Percentiles rank a stretch among this genome's conserved stretches.
phyloP scores from a whole-genome alignment of 2,329 filamentous ascomycete species.

The Verticillium isaacii region DNA sequence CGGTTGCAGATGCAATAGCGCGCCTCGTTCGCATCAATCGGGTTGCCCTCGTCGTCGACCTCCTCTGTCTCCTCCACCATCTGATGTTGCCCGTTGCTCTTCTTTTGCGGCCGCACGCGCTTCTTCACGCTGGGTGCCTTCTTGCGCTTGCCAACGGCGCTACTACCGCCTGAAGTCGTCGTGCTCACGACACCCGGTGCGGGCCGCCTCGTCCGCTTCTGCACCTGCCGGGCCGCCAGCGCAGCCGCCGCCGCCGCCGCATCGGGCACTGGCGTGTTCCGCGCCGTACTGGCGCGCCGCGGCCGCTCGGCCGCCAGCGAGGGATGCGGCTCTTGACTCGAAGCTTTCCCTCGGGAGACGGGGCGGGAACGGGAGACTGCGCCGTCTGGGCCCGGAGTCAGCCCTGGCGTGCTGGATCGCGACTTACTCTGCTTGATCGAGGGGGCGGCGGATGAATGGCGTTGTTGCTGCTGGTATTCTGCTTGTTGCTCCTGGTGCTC shows the following conservation, averaged over 20 bases:
- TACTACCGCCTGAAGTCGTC: slow-evolving; percentile 55
- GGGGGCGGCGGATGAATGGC: slow-evolving; percentile 16
- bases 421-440: slow-evolving; percentile 24
- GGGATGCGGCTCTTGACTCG: slow-evolving; percentile 44
- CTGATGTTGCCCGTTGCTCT: slow-evolving; percentile 35
- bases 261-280: slow-evolving; percentile 53
- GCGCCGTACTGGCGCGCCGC: slow-evolving; percentile 51
- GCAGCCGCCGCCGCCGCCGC: slow-evolving; percentile 15
- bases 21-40: slow-evolving; percentile 71
- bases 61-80: slow-evolving; percentile 49
- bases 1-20: slow-evolving; percentile 75
- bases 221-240: slow-evolving; percentile 22
- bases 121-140: slow-evolving; percentile 55
- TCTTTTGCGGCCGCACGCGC: slow-evolving; percentile 49
- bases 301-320: slow-evolving; percentile 48
- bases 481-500: slow-evolving; percentile 18
- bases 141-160: slow-evolving; percentile 68
- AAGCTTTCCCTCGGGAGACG: slow-evolving; percentile 42
- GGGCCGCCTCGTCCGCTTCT: slow-evolving; percentile 62
- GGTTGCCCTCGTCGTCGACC: slow-evolving; percentile 62
- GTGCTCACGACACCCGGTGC: slow-evolving; percentile 67
- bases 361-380: slow-evolving; percentile 33
- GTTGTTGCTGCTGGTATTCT: slow-evolving; percentile 16
- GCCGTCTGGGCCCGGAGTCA: slow-evolving; percentile 21
- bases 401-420: slow-evolving; percentile 26